A percentile compares a stretch with the other conserved stretches of the same genome.
These are phyloP conservation scores for Alternaria alternata DNA, from an alignment of 2,329 filamentous ascomycete species.

Conservation along the genomic window DNA sequence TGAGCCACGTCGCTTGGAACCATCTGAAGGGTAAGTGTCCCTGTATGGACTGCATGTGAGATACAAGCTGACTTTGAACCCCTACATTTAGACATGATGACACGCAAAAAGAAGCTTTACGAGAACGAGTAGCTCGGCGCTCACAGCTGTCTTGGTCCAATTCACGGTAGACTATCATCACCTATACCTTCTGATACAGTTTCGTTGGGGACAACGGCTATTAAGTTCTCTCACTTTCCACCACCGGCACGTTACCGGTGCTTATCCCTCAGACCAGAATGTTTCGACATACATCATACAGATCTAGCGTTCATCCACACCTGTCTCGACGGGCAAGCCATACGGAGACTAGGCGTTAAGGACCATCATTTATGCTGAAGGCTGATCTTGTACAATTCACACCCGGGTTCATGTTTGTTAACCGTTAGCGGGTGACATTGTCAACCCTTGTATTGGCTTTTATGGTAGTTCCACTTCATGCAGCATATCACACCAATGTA, in stretches of 20 bases:
- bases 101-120: slow-evolving; percentile 50
- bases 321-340: neutral
- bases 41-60: neutral
- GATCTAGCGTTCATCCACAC: neutral
- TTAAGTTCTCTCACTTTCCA: neutral
- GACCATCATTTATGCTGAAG: neutral
- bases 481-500: neutral
- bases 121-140: slow-evolving; percentile 14
- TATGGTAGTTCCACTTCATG: neutral
- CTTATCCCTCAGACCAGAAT: neutral
- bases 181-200: neutral
- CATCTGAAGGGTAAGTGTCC: slow-evolving; percentile 33
- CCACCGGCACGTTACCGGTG: neutral
- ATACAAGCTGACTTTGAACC: neutral
- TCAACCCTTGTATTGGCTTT: neutral
- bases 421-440: neutral
- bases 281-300: neutral
- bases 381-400: neutral
- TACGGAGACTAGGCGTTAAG: neutral
- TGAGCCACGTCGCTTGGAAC: slow-evolving; percentile 40
- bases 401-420: neutral
- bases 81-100: slow-evolving; percentile 37
- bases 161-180: neutral
- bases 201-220: neutral
- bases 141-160: neutral